Evolutionary conservation across 2,329 filamentous ascomycete species (phyloP).

Genomic region (Periconia sp.): DNA sequence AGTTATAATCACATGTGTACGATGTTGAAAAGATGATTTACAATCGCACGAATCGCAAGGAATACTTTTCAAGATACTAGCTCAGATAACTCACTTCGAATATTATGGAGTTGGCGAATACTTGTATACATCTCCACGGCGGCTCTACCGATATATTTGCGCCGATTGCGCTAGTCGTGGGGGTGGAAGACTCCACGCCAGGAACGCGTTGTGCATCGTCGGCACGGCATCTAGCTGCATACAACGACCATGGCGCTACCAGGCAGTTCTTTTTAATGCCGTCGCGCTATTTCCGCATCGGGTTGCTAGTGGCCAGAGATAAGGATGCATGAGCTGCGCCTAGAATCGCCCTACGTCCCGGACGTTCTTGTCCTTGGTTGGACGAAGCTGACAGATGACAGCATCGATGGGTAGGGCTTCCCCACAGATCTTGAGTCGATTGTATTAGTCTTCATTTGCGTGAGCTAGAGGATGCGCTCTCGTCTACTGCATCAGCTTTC

Average conservation of each 20-base stretch:
- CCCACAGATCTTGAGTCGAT: conserved; percentile 22
- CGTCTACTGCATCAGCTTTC: too few relatives aligned
- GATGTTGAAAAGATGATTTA: too few relatives aligned
- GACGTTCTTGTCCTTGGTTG: conserved; percentile 5
- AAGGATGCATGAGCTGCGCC: conserved; percentile 37
- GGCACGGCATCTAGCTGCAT: neutral
- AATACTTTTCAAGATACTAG: too few relatives aligned
- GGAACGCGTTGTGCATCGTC: neutral
- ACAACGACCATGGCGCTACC: neutral
- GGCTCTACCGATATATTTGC: too few relatives aligned
- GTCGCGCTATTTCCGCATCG: conserved; percentile 28
- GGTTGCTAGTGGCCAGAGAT: conserved; percentile 32
- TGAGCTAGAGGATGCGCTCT: too few relatives aligned
- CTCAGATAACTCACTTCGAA: too few relatives aligned
- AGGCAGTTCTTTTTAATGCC: neutral
- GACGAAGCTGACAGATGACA: conserved; percentile 7
- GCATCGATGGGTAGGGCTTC: conserved; percentile 15
- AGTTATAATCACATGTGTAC: too few relatives aligned
- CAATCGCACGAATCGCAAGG: too few relatives aligned
- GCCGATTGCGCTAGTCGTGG: neutral
- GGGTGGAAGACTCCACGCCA: neutral
- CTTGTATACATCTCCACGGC: too few relatives aligned
- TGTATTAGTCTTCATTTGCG: too few relatives aligned
- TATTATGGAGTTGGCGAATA: too few relatives aligned
- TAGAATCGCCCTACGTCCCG: conserved; percentile 1